phyloP scores from a whole-genome alignment of 2,329 filamentous ascomycete species.

The Fusarium succisae region DNA sequence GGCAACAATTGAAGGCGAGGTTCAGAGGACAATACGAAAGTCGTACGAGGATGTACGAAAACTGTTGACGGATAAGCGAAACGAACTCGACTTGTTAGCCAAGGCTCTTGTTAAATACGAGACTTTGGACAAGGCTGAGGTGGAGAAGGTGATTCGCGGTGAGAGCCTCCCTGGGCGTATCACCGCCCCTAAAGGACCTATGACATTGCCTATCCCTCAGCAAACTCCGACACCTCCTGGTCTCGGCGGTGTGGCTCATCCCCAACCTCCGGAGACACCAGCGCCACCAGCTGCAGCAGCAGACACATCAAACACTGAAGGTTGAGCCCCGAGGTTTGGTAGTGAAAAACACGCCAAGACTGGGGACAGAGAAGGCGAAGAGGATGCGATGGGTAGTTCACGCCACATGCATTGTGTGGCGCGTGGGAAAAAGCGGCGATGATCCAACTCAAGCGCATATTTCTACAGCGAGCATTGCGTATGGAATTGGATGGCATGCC shows the following conservation, averaged over 20 bases:
- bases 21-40: slow-evolving; percentile 84
- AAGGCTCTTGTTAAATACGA: slow-evolving; percentile 94
- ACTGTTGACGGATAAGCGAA: slow-evolving; percentile 77
- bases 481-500: slow-evolving; percentile 18
- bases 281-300: slow-evolving; percentile 50
- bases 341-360: background rate
- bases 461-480: slow-evolving; percentile 31
- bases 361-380: background rate
- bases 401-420: slow-evolving; percentile 2
- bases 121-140: slow-evolving; percentile 87
- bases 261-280: slow-evolving; percentile 47
- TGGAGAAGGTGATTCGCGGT: slow-evolving; percentile 87
- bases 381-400: slow-evolving; percentile 6
- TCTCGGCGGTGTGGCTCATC: slow-evolving; percentile 47
- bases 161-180: slow-evolving; percentile 78
- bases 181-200: slow-evolving; percentile 62
- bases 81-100: slow-evolving; percentile 87
- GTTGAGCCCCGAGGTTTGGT: slow-evolving; percentile 22
- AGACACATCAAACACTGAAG: slow-evolving; percentile 38
- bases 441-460: slow-evolving; percentile 26
- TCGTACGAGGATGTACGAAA: slow-evolving; percentile 77
- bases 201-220: slow-evolving; percentile 51
- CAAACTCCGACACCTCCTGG: slow-evolving; percentile 49
- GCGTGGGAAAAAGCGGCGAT: slow-evolving; percentile 21
- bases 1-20: slow-evolving; percentile 86